Evolutionary conservation across 2,329 filamentous ascomycete species (phyloP).

Genomic region (Penicillium sp.): DNA sequence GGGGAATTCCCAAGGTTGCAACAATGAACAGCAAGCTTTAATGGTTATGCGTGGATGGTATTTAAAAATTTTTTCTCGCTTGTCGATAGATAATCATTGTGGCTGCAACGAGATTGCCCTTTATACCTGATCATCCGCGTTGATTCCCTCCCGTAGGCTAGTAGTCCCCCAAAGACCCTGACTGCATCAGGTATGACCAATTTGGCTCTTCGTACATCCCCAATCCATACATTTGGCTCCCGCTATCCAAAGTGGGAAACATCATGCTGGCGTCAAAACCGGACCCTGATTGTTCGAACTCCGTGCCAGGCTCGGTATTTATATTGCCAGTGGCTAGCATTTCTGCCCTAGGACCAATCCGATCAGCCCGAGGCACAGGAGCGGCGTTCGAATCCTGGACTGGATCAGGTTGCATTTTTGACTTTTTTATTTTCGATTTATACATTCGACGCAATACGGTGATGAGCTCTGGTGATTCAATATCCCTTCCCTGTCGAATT

Average conservation of each 20-base stretch:
- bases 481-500: conserved; percentile 43
- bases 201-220: conserved; percentile 6
- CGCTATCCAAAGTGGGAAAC: neutral
- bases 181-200: conserved; percentile 12
- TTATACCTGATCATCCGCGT: neutral
- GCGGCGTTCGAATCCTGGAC: neutral
- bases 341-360: neutral
- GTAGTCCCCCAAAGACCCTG: conserved; percentile 10
- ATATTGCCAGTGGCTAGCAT: neutral
- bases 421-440: neutral
- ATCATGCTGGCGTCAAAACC: neutral
- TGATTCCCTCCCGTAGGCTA: neutral
- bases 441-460: neutral
- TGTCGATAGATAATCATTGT: neutral
- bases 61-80: neutral
- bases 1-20: conserved; percentile 17
- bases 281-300: neutral
- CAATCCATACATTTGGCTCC: neutral
- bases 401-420: neutral
- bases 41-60: neutral
- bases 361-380: neutral
- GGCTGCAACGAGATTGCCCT: neutral
- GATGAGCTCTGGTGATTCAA: conserved; percentile 9
- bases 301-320: neutral
- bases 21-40: conserved; percentile 13